Evolutionary conservation across 345 rosid species (phyloP), one percentile per base, ranked within the genome.

Genomic region (Cochlearia excelsa): DNA sequence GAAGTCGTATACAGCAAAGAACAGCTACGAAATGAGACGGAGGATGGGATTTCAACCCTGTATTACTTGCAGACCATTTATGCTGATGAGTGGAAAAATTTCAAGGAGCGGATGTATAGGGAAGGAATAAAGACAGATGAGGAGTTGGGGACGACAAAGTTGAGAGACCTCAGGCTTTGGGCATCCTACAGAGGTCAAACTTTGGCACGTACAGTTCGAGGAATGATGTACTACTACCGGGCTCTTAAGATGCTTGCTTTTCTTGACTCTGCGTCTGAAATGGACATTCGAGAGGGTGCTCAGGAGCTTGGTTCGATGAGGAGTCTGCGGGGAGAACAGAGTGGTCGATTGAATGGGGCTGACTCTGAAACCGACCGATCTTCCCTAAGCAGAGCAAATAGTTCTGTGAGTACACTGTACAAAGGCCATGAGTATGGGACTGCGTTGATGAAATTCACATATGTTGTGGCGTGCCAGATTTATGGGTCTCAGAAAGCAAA

Each of bases 121-220:
- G 97, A 88, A 69, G 97, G 98, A 46, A 79, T 88, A 79, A 71
- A 29, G 64, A 83, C 81, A 31, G 93, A 86, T 9, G 51, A 41
- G 23, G 95, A 92, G 69, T 73, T 92, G 58, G 84, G 84, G 87
- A 76, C 83, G 16, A 76, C 80, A 61, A 92, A 77, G 83, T 63
- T 84, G 77, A 88, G 84, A 70, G 98, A 92, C 54, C 82, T 88
- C 71, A 80, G 97, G 81, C 88, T 84, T 65, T 92, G 98, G 98
- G 97, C 95, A 48, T 92, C 98, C 44, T 88, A 84, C 81, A 82
- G 98, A 78, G 98, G 98, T 72, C 97, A 92, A 76, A 88, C 98
- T 30, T 85, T 92, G 69, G 74, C 86, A 49, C 95, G 97, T 47
- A 92, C 98, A 9, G 97, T 88, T 53, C 81, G 97, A 74, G 98